phyloP scores from a whole-genome alignment of 1,139 yeast genomes.

The Kodamaea alishanica region DNA sequence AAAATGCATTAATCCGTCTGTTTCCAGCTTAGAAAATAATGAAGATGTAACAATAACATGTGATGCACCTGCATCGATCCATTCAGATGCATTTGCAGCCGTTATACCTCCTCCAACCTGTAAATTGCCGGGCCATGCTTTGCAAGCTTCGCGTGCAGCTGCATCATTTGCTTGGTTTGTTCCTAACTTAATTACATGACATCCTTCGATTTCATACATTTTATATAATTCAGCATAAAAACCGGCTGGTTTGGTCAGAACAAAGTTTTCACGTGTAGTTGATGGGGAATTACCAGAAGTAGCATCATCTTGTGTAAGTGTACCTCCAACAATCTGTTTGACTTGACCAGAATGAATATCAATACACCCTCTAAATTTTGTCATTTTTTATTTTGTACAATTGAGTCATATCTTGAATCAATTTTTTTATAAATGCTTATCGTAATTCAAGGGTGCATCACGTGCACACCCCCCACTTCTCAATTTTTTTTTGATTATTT shows the following conservation, averaged over 20 bases:
- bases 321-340: slow-evolving; percentile 95
- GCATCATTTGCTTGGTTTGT: slow-evolving; percentile 67
- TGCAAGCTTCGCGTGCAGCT: slow-evolving; percentile 76
- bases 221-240: slow-evolving; percentile 74
- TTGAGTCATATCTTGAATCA: not conserved
- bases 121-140: slow-evolving; percentile 66
- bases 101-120: slow-evolving; percentile 96
- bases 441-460: not conserved
- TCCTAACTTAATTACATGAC: slow-evolving; percentile 93
- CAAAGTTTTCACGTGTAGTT: slow-evolving; percentile 68
- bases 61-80: slow-evolving; percentile 66
- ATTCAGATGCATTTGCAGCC: slow-evolving; percentile 61
- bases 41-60: slow-evolving; percentile 93
- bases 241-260: slow-evolving; percentile 70
- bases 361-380: slow-evolving; percentile 88
- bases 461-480: too few relatives aligned
- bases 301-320: slow-evolving; percentile 56
- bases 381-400: slow-evolving; percentile 54
- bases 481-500: too few relatives aligned
- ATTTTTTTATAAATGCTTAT: not conserved
- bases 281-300: slow-evolving; percentile 14
- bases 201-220: slow-evolving; percentile 56
- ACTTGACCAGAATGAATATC: slow-evolving; percentile 94
- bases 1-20: slow-evolving; percentile 38
- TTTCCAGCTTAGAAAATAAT: slow-evolving; percentile 58